Conservation (phyloP, 495 filamentous ascomycete genomes). For the Neohortaea acidophila region DNA sequence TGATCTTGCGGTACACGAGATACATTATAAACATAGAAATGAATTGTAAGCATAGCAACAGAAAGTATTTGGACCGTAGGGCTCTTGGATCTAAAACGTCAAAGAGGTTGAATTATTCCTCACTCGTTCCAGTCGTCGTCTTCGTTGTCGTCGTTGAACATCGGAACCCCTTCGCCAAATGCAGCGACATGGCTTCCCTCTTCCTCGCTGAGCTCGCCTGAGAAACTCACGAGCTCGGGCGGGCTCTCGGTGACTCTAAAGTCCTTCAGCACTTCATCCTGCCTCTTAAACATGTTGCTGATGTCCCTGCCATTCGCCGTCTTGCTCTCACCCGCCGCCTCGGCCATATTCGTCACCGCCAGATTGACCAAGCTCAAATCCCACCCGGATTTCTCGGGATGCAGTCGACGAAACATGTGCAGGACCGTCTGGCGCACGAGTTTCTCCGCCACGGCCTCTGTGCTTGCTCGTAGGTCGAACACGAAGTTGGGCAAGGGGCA, state of each 20-base stretch:
- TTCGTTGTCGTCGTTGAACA: too few species aligned
- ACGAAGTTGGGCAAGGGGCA: slow-evolving; percentile 51
- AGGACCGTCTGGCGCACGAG: slow-evolving; percentile 53
- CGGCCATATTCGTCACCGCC: slow-evolving; percentile 71
- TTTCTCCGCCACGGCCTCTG: slow-evolving; percentile 45
- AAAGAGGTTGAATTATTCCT: too few species aligned
- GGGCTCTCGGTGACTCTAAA: slow-evolving; percentile 47
- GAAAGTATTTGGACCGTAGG: too few species aligned
- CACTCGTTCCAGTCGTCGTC: too few species aligned
- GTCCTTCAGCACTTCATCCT: slow-evolving; percentile 47
- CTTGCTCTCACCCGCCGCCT: slow-evolving; percentile 33
- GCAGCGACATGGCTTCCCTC: too few species aligned
- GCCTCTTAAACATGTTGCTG: slow-evolving; percentile 32
- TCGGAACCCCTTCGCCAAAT: too few species aligned
- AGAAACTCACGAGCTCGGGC: not conserved
- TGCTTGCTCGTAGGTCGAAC: slow-evolving; percentile 42
- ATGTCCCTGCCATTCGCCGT: slow-evolving; percentile 28
- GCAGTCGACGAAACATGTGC: slow-evolving; percentile 56
- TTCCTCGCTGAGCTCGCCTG: not conserved
- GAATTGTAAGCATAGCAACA: too few species aligned
- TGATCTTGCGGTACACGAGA: too few species aligned
- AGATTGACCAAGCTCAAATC: slow-evolving; percentile 72
- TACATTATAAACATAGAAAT: too few species aligned
- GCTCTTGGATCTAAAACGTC: too few species aligned
- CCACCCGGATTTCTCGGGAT: slow-evolving; percentile 55